Percentiles rank a stretch among this genome's conserved stretches.
Conservation (phyloP, 352 stramenopile species). For the Phytophthora vignae region DNA sequence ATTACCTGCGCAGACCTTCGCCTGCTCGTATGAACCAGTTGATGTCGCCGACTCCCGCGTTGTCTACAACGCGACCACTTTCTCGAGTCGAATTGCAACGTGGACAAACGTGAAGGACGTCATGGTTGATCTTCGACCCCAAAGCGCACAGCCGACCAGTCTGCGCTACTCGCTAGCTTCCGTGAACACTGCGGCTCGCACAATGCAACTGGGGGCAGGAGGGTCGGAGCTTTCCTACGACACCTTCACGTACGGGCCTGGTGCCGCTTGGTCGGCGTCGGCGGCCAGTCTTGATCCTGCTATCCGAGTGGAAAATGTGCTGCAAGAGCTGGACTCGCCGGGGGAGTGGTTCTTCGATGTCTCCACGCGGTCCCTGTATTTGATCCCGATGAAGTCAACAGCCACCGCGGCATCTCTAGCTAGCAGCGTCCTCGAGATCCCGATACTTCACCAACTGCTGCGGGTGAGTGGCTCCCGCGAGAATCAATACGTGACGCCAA, state of each 20-base stretch:
- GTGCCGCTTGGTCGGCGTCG: slow-evolving; percentile 8
- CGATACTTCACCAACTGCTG: slow-evolving; percentile 66
- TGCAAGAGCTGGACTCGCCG: slow-evolving; percentile 66
- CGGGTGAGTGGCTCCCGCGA: slow-evolving; percentile 66
- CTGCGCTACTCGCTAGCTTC: slow-evolving; percentile 47
- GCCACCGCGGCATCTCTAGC: slow-evolving; percentile 33
- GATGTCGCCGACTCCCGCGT: slow-evolving; percentile 29
- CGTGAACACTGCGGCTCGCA: slow-evolving; percentile 28
- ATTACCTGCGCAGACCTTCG: slow-evolving; percentile 35
- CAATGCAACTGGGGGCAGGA: slow-evolving; percentile 54
- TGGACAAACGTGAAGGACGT: slow-evolving; percentile 48
- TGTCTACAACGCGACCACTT: slow-evolving; percentile 43
- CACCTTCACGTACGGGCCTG: slow-evolving; percentile 46
- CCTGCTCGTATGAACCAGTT: slow-evolving; percentile 46
- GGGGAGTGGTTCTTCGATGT: slow-evolving; percentile 79
- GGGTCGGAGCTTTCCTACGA: slow-evolving; percentile 59
- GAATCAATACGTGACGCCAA: slow-evolving; percentile 53
- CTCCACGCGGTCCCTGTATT: slow-evolving; percentile 50
- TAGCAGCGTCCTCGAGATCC: slow-evolving; percentile 56
- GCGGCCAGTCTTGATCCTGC: slow-evolving; percentile 11
- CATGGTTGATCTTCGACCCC: slow-evolving; percentile 44
- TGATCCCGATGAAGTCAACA: slow-evolving; percentile 59
- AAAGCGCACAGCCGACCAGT: slow-evolving; percentile 41
- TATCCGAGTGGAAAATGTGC: slow-evolving; percentile 74
- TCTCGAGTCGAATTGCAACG: slow-evolving; percentile 47